Conservation (phyloP, 257 asterid genomes). For the Jacaranda mimosifolia region DNA sequence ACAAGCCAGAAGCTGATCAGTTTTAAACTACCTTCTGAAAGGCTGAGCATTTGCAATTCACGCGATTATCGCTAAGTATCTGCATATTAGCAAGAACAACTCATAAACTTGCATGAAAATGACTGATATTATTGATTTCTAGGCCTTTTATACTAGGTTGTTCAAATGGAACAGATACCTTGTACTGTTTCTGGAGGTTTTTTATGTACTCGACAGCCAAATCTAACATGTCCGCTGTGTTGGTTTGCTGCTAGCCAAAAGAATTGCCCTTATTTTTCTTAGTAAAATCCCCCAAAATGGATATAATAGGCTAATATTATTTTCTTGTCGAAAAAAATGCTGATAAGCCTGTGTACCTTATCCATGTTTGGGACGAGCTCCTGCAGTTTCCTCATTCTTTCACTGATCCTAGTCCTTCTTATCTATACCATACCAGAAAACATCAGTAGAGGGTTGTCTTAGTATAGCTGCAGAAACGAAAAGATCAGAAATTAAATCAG, state of each 20-base stretch:
- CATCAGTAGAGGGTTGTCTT: too few relatives aligned
- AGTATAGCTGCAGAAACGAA: too few relatives aligned
- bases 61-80: constrained; percentile 62
- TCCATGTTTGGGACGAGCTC: constrained; percentile 98
- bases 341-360: constrained; percentile 52
- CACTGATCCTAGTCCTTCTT: constrained; percentile 89
- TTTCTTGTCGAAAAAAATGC: background rate
- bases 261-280: constrained; percentile 3
- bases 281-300: constrained; percentile 4
- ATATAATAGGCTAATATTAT: background rate
- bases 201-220: constrained; percentile 91
- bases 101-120: background rate
- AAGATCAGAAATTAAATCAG: too few relatives aligned
- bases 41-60: constrained; percentile 75
- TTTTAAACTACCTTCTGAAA: constrained; percentile 41
- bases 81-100: constrained; percentile 40
- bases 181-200: constrained; percentile 79
- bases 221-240: constrained; percentile 94
- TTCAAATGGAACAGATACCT: constrained; percentile 47
- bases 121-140: background rate
- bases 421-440: constrained; percentile 51
- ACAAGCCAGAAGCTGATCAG: constrained; percentile 34
- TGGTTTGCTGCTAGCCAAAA: constrained; percentile 77
- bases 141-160: background rate
- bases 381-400: constrained; percentile 90